Evolutionary conservation across 1,284 basidiomycete genomes (phyloP), one percentile per base, ranked within the genome.

Genomic region (Pascua sp.): DNA sequence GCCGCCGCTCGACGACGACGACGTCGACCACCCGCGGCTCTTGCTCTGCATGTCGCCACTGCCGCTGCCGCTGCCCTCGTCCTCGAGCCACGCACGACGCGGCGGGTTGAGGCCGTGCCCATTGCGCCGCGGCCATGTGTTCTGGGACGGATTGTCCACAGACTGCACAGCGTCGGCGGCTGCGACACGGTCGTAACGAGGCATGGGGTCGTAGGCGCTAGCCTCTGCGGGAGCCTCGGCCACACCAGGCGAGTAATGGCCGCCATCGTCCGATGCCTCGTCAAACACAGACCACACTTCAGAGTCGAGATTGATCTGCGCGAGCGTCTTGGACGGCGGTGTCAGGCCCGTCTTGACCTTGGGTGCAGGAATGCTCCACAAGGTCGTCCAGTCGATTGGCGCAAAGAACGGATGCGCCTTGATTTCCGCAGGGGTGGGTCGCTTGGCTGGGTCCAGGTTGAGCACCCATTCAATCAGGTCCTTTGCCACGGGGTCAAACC

Each of bases 361-460:
- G 1, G 79, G 79, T 8, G 77, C 76, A 5, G 72, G 66, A 15
- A 67, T 58, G 1, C 82, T 85, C 91, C 92, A 96, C 4, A 96
- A 79, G 0, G 80, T 83, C 7, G 79, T 73, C 86, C 89, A 96
- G 57, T 85, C 80, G 52, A 91, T 82, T 5, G 77, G 63, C 8
- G 79, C 73, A 65, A 95, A 91, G 78, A 94, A 95, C 0, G 85
- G 80, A 68, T 95, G 91, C 0, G 76, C 67, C 48, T 87, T 86
- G 61, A 95, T 83, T 11, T 84, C 83, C 46, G 77, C 75, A 4
- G 81, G 82, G 73, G 71, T 82, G 2, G 72, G 80, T 7, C 92
- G 84, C 44, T 84, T 77, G 10, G 74, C 59, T 0, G 91, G 91
- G 55, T 93, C 86, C 16, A 84, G 83, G 51, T 76, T 67, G 64